A percentile compares a stretch with the other conserved stretches of the same genome.
Conservation (phyloP, 108 stramenopile genomes). For the Fistulifera pelliculosa region DNA sequence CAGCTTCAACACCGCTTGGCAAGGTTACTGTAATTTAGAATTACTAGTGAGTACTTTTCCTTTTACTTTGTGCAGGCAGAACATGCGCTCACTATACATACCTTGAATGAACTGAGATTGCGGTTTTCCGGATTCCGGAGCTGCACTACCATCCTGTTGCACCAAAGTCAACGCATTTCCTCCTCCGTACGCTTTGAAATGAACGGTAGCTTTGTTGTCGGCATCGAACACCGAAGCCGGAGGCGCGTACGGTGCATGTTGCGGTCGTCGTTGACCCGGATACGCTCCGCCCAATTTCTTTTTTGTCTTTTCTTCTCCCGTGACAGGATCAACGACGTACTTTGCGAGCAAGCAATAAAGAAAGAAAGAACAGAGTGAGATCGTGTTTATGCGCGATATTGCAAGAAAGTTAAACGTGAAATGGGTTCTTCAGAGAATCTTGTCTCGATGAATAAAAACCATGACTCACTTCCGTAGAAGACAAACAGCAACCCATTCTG, state of each 20-base stretch:
- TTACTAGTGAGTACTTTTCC: background rate
- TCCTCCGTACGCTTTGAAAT: slow-evolving; percentile 76
- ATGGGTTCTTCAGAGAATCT: too few relatives aligned
- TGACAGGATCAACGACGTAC: slow-evolving; percentile 19
- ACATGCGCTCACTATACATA: slow-evolving; percentile 9
- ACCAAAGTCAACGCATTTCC: slow-evolving; percentile 75
- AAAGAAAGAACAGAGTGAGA: slow-evolving; percentile 3
- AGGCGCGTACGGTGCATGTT: slow-evolving; percentile 49
- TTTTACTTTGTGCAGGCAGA: background rate
- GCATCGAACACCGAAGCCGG: slow-evolving; percentile 36
- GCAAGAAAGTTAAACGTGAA: too few relatives aligned
- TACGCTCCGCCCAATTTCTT: slow-evolving; percentile 29
- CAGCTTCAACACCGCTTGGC: slow-evolving; percentile 54
- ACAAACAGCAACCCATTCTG: background rate
- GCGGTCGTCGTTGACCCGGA: slow-evolving; percentile 57
- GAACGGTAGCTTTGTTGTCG: slow-evolving; percentile 52
- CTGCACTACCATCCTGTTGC: slow-evolving; percentile 37
- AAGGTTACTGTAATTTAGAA: slow-evolving; percentile 69
- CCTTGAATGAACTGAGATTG: slow-evolving; percentile 43
- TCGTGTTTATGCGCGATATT: background rate
- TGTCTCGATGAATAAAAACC: background rate
- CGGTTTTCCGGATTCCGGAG: slow-evolving; percentile 10
- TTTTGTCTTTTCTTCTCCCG: slow-evolving; percentile 26
- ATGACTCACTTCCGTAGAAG: background rate
- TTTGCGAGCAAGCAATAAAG: background rate